Base-by-base conservation (phyloP, 768 basidiomycete species). In the Chalciporus chontae region DNA sequence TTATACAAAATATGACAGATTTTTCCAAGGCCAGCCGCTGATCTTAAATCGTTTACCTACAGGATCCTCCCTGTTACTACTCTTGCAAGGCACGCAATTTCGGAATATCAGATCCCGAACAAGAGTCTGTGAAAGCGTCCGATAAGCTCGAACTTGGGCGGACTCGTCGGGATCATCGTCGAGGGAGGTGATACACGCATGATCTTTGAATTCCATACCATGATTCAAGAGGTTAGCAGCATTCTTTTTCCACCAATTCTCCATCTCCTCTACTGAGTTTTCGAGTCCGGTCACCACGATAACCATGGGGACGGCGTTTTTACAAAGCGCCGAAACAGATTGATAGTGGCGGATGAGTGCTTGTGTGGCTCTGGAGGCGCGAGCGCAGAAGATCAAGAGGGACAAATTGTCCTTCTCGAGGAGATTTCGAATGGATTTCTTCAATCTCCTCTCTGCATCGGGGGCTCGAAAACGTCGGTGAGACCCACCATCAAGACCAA, bases 211-310 rank as follows among this genome's bases (percentile, higher is more conserved):
- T 8, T 45, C 40, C 69, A 70, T 63, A 34, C 52, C 54, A 38
- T 52, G 29, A 14, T 29, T 23, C 14, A 50, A 45, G 14, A 70
- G 62, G 2, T 54, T 55, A 4, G 26, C 21, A 4, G 36, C 50
- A 6, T 70, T 72, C 32, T 43, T 56, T n/a, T 31, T 19, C 71
- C 71, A 70, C 69, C 71, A 70, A 8, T 26, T 17, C 40, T 72
- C 69, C 71, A 71, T 72, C 10, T 58, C 57, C 40, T 40, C 59
- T 19, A 54, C 51, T 24, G 66, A 49, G 18, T 69, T 59, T 48
- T 74, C 75, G 26, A 76, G 63, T 24, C 69, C 71, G 2, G 72
- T 75, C 5, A 74, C 63, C n/a, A 70, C 68, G 15, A 75, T 52
- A 11, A 67, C 63, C 41, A 72, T 66, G 1, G 76, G 73, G 7